Base-by-base conservation (phyloP, 2,329 filamentous ascomycete genomes). In the Sordariomycetes sp. region DNA sequence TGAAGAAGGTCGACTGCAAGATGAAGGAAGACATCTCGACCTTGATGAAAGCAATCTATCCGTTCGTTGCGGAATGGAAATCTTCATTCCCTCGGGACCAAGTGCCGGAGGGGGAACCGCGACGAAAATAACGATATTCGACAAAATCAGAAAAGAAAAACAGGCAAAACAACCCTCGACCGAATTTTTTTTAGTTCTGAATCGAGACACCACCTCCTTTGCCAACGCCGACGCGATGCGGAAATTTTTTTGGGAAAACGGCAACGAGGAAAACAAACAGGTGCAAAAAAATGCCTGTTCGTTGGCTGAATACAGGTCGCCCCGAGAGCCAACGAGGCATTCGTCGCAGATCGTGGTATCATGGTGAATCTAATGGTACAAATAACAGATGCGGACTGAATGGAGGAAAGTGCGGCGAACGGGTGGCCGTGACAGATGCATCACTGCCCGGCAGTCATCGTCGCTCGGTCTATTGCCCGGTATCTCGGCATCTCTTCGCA, bases 141-240 rank as follows among this genome's bases (percentile, higher is more conserved):
- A 35, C 25, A 37, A 55, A 46, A 55, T 50, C 48, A 55, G 20
- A 53, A 43, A 59, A 55, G 24, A 46, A 54, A 58, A 57, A 59
- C 8, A n/a, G n/a, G n/a, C n/a, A n/a, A n/a, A n/a, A n/a, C 16
- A 56, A 59, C 8, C 16, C 8, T 70, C 67, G 65, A 60, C 53
- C 40, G 32, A 57, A 53, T 46, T 59, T 59, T 59, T 59, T 60
- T 60, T 46, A 40, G 20, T 59, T 20, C 54, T 51, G 32, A 24
- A 35, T 51, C 25, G 25, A 48, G 54, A 24, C 32, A 32, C 54
- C 48, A 63, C 66, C 60, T 67, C 68, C 71, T 68, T 65, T 68
- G 62, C 71, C 68, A 82, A 83, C 80, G 80, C 80, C 80, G 70
- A 66, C 82, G 80, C 79, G 79, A 82, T 82, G 79, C 79, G 67